These are phyloP conservation scores for Didymella glomerata DNA, from an alignment of 2,329 filamentous ascomycete species.

Conservation along the genomic window DNA sequence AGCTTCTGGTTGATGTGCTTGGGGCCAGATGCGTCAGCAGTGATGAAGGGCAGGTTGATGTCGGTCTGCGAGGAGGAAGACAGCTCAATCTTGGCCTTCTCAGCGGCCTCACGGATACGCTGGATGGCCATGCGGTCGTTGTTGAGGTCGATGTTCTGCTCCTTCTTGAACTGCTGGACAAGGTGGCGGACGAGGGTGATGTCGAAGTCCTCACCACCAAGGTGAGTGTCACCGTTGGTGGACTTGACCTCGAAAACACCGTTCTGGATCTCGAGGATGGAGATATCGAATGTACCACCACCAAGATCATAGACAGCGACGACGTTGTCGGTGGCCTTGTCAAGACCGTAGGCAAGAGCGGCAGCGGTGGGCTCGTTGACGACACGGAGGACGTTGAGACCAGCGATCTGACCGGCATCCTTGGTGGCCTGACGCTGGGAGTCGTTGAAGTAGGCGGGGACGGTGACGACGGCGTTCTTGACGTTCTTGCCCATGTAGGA, in stretches of 20 bases:
- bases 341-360: slow-evolving; percentile 92
- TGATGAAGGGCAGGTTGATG: slow-evolving; percentile 99
- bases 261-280: slow-evolving; percentile 94
- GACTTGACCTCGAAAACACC: slow-evolving; percentile 99
- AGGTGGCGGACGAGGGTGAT: slow-evolving; percentile 93
- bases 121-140: slow-evolving; percentile 97
- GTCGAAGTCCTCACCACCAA: slow-evolving; percentile 98
- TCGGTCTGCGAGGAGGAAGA: slow-evolving; percentile 95
- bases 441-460: slow-evolving; percentile 99
- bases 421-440: slow-evolving; percentile 98
- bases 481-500: slow-evolving; percentile 87
- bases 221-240: slow-evolving; percentile 97
- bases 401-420: slow-evolving; percentile 95
- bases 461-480: slow-evolving; percentile 96
- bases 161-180: slow-evolving; percentile 95
- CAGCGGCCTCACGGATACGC: slow-evolving; percentile 96
- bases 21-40: slow-evolving; percentile 90
- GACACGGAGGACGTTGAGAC: slow-evolving; percentile 95
- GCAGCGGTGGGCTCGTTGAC: slow-evolving; percentile 98
- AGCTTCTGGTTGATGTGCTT: slow-evolving; percentile 99
- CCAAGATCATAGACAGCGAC: slow-evolving; percentile 98
- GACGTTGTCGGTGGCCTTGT: slow-evolving; percentile 89
- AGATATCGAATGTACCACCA: slow-evolving; percentile 99
- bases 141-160: slow-evolving; percentile 88
- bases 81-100: slow-evolving; percentile 99